Percentiles rank a stretch among this genome's conserved stretches.
Evolutionary conservation across 805 yeast species (phyloP).

Genomic region (Wickerhamiella cacticola): DNA sequence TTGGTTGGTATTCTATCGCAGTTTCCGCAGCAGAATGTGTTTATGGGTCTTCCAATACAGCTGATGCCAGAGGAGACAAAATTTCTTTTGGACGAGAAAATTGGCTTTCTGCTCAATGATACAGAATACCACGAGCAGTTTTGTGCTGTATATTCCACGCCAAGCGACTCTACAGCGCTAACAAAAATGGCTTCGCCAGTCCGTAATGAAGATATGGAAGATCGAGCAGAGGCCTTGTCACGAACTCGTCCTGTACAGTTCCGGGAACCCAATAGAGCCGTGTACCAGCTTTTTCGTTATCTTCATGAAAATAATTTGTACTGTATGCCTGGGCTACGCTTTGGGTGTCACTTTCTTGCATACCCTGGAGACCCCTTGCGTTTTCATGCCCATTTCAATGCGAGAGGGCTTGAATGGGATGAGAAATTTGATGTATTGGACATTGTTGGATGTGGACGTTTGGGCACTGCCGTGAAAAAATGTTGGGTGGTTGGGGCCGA

Average conservation of each 20-base stretch:
- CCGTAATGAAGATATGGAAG: not conserved
- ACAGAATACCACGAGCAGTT: slow-evolving; percentile 23
- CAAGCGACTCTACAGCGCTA: not conserved
- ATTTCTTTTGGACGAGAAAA: slow-evolving; percentile 43
- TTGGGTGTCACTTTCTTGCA: slow-evolving; percentile 80
- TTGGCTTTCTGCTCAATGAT: slow-evolving; percentile 36
- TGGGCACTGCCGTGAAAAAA: slow-evolving; percentile 88
- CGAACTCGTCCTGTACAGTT: slow-evolving; percentile 2
- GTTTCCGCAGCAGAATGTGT: slow-evolving; percentile 90
- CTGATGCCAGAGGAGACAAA: slow-evolving; percentile 60
- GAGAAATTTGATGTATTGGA: slow-evolving; percentile 45
- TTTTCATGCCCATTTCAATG: slow-evolving; percentile 77
- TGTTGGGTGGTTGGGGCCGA: slow-evolving; percentile 46
- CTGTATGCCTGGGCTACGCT: slow-evolving; percentile 74
- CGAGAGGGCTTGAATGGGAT: slow-evolving; percentile 39
- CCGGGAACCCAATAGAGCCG: slow-evolving; percentile 12
- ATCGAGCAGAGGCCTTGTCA: slow-evolving; percentile 8
- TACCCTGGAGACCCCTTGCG: slow-evolving; percentile 93
- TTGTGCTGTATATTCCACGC: not conserved
- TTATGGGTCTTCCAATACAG: slow-evolving; percentile 71
- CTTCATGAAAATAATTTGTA: slow-evolving; percentile 39
- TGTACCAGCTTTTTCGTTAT: slow-evolving; percentile 32
- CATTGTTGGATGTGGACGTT: slow-evolving; percentile 72
- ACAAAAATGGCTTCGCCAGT: not conserved
- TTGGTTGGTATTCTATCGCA: slow-evolving; percentile 72